These are phyloP conservation scores for Citrus australasica DNA, from an alignment of 345 rosid genomes.

Conservation along the genomic window DNA sequence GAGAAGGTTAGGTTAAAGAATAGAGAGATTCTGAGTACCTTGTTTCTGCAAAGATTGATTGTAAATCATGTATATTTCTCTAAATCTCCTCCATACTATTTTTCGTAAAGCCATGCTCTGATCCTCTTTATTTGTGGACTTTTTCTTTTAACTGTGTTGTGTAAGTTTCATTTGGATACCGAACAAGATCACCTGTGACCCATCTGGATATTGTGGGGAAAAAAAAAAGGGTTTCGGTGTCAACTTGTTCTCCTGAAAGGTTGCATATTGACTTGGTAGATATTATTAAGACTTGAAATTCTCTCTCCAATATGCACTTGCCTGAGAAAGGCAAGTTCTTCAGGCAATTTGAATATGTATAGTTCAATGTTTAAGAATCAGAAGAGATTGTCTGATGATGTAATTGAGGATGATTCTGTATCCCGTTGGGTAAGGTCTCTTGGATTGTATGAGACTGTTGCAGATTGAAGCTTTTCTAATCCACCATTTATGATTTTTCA, in stretches of 20 bases:
- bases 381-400: too few relatives aligned
- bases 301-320: not conserved
- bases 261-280: not conserved
- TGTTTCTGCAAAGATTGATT: conserved; percentile 14
- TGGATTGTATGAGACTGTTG: not conserved
- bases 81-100: not conserved
- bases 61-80: conserved; percentile 31
- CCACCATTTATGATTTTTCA: too few relatives aligned
- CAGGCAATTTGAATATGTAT: not conserved
- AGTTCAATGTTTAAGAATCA: not conserved
- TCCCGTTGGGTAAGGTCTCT: not conserved
- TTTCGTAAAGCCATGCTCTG: not conserved
- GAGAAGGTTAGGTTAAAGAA: conserved; percentile 41
- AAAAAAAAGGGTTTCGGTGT: not conserved
- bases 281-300: not conserved
- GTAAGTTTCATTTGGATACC: not conserved
- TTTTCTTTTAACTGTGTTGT: not conserved
- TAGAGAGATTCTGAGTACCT: not conserved
- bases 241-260: not conserved
- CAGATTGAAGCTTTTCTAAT: not conserved
- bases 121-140: not conserved
- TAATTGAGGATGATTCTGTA: not conserved
- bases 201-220: not conserved
- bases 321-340: too few relatives aligned
- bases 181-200: not conserved